Evolutionary conservation across 805 yeast species (phyloP).

Genomic region (Pichia occidentalis): DNA sequence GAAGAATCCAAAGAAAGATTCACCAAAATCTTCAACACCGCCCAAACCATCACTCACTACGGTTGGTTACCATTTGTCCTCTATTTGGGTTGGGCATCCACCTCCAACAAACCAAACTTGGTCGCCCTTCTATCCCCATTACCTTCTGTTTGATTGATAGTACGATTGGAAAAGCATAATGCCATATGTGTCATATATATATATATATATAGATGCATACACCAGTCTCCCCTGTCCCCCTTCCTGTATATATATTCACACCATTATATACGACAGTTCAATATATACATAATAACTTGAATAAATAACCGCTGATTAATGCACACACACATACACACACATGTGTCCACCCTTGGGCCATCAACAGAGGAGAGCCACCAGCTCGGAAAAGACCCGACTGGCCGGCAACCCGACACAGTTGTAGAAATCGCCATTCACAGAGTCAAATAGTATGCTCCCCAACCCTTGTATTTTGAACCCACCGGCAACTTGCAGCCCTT

Average conservation of each 20-base stretch:
- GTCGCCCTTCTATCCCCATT: conserved; percentile 72
- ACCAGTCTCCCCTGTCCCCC: not conserved
- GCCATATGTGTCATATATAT: no score
- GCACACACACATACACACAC: no score
- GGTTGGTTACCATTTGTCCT: conserved; percentile 96
- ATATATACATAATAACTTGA: no score
- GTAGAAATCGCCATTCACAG: conserved; percentile 71
- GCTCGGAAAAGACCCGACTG: conserved; percentile 39
- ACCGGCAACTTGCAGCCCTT: conserved; percentile 82
- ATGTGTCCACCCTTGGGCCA: no score
- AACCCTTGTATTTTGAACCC: conserved; percentile 80
- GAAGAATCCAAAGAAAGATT: conserved; percentile 73
- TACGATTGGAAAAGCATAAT: no score
- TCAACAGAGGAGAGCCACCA: conserved; percentile 20
- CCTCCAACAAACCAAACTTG: conserved; percentile 78
- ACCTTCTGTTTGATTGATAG: conserved; percentile 56
- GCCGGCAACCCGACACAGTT: conserved; percentile 88
- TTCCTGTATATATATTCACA: no score
- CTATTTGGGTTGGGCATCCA: conserved; percentile 81
- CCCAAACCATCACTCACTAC: conserved; percentile 86
- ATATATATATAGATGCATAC: not conserved
- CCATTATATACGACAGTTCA: no score
- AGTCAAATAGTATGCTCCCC: conserved; percentile 58
- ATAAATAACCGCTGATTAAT: no score
- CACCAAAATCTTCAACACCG: conserved; percentile 69